Conservation (phyloP, 1,284 basidiomycete species). For the Moesziomyces sp. region DNA sequence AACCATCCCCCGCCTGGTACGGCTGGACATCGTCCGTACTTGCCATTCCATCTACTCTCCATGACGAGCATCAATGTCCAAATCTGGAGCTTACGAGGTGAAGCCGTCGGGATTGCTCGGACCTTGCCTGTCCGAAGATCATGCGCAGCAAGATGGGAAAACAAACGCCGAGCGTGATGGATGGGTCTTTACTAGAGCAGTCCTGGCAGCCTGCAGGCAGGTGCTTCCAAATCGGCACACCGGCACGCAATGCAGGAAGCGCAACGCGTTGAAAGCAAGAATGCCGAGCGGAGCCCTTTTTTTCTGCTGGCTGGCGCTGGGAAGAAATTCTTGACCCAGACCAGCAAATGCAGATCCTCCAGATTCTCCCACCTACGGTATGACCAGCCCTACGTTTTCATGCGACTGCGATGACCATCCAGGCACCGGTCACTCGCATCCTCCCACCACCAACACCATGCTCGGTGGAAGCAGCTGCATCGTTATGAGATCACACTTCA, state of each 20-base stretch:
- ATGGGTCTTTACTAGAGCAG: not conserved
- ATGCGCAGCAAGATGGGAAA: not conserved
- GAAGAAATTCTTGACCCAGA: not conserved
- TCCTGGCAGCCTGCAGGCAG: not conserved
- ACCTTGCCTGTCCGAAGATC: not conserved
- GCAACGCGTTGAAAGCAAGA: slow-evolving; percentile 5
- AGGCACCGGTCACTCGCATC: no score
- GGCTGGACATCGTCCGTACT: no score
- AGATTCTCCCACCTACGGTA: no score
- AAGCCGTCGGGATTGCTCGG: not conserved
- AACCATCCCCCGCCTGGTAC: no score
- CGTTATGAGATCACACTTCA: no score
- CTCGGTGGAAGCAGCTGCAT: no score
- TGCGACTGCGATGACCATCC: no score
- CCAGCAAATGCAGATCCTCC: no score
- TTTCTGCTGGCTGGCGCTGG: not conserved
- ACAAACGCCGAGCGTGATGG: not conserved
- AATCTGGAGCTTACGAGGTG: no score
- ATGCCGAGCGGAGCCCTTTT: slow-evolving; percentile 9
- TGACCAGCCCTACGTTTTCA: no score
- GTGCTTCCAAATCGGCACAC: no score
- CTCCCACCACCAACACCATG: no score
- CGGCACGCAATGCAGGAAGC: not conserved
- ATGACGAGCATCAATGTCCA: not conserved
- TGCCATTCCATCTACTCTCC: not conserved